Evolutionary conservation across 805 yeast genomes (phyloP).

Genomic region (Wickerhamomyces rabaulensis): DNA sequence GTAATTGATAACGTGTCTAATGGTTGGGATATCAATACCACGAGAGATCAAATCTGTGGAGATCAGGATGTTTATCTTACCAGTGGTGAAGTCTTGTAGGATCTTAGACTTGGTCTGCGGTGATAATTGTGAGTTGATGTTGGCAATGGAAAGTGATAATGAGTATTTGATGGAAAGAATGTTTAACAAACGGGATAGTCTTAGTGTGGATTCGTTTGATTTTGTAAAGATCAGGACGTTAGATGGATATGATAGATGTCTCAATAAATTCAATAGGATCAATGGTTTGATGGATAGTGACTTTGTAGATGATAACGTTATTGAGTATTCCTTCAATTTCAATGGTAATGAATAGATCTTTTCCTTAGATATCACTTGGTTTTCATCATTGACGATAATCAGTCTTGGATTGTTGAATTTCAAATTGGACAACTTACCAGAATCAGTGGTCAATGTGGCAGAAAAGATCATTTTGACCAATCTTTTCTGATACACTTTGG

Average conservation of each 20-base stretch:
- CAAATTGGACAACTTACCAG: slow-evolving; percentile 75
- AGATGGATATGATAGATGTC: slow-evolving; percentile 23
- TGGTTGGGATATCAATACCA: slow-evolving; percentile 77
- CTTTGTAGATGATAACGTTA: slow-evolving; percentile 32
- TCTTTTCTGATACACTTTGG: slow-evolving; percentile 21
- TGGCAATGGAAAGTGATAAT: slow-evolving; percentile 27
- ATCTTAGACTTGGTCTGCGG: slow-evolving; percentile 48
- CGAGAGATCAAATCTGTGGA: slow-evolving; percentile 95
- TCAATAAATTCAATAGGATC: slow-evolving; percentile 52
- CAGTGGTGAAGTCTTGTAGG: slow-evolving; percentile 53
- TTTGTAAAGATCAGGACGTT: slow-evolving; percentile 61
- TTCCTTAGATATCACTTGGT: slow-evolving; percentile 38
- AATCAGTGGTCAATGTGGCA: slow-evolving; percentile 91
- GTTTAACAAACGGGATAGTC: slow-evolving; percentile 59
- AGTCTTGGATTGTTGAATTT: slow-evolving; percentile 69
- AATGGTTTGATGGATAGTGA: slow-evolving; percentile 65
- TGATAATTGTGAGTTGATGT: slow-evolving; percentile 56
- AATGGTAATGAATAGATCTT: slow-evolving; percentile 55
- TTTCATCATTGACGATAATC: slow-evolving; percentile 61
- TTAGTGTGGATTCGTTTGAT: slow-evolving; percentile 83
- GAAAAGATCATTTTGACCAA: slow-evolving; percentile 74
- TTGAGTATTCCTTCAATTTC: slow-evolving; percentile 39
- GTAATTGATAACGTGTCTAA: slow-evolving; percentile 78
- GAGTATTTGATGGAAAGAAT: slow-evolving; percentile 31
- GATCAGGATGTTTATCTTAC: slow-evolving; percentile 48